Evolutionary conservation across 306 rosid species (phyloP), one percentile per base, ranked within the genome.

Genomic region (Pyrus betulifolia): DNA sequence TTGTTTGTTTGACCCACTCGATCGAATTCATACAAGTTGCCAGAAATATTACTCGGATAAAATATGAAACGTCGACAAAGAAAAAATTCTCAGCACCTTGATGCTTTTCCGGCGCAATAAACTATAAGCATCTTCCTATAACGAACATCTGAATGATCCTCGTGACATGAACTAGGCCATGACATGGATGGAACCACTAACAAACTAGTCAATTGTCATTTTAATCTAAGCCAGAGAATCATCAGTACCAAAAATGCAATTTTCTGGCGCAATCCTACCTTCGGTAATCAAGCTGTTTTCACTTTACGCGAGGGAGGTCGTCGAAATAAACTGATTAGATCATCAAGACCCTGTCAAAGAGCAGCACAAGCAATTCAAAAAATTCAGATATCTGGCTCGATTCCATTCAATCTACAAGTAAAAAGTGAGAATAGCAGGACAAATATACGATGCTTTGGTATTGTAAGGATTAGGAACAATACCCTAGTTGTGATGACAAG

Each of bases 301-400:
- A 93, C 89, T 84, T 96, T 96, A 44, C 98, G 86, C 38, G 98
- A 88, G n/a, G 99, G 96, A 64, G 99, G 97, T 77, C 97, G 87
- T 75, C 99, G 88, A 81, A 96, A 96, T 75, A 92, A 74, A 80
- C 98, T 90, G 79, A 96, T 91, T 79, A 96, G 84, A 88, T 96
- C 99, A 78, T 96, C 99, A 69, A 96, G 97, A 78, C 98, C 99
- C 99, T 92, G 89, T 68, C 67, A 60, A 58, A 65, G 19, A 58
- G 31, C 74, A 72, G 80, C 59, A 63, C 64, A 19, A 35, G 45
- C 21, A 45, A 65, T 76, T 72, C 12, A 18, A 58, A 31, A 31
- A 10, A 2, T 14, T 35, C 54, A 62, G 58, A 58, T 12, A 44
- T 44, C 46, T 31, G 55, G n/a, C 5, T 14, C 4, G 14, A 57